Evolutionary conservation across 2,329 filamentous ascomycete genomes (phyloP).

Genomic region (Pseudogymnoascus sp.): DNA sequence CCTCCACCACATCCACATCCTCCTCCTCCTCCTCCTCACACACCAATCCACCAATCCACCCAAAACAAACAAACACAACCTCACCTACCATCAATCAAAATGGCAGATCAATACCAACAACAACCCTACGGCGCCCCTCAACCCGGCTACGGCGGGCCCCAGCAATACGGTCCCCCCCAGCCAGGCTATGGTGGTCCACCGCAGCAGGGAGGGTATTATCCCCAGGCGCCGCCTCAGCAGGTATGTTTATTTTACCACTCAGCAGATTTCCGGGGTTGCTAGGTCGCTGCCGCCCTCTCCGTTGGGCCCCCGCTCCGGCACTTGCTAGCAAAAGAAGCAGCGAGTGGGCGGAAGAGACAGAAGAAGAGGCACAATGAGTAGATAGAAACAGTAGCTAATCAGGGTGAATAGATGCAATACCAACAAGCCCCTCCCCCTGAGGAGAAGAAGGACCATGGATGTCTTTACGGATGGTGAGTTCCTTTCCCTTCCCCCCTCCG

Average conservation of each 20-base stretch:
- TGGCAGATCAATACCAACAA: background rate
- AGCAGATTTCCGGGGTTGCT: no score
- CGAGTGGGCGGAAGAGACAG: background rate
- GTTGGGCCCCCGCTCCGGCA: no score
- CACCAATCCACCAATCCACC: background rate
- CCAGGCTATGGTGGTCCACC: background rate
- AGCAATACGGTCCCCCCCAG: background rate
- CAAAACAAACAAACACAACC: background rate
- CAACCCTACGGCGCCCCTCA: background rate
- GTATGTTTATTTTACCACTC: background rate
- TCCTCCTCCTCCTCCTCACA: background rate
- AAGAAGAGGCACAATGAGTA: background rate
- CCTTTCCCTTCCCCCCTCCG: background rate
- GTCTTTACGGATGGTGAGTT: conserved; percentile 6
- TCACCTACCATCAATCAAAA: background rate
- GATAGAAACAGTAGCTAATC: background rate
- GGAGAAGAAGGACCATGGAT: background rate
- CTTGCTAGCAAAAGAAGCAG: no score
- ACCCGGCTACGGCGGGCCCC: background rate
- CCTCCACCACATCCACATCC: background rate
- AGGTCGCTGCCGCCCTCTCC: no score
- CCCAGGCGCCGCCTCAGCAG: background rate
- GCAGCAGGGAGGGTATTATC: background rate
- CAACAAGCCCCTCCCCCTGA: conserved; percentile 5
- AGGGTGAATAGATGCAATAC: conserved; percentile 8